Conservation (phyloP, 1,284 basidiomycete genomes). For the Garcileccinum viscosum region DNA sequence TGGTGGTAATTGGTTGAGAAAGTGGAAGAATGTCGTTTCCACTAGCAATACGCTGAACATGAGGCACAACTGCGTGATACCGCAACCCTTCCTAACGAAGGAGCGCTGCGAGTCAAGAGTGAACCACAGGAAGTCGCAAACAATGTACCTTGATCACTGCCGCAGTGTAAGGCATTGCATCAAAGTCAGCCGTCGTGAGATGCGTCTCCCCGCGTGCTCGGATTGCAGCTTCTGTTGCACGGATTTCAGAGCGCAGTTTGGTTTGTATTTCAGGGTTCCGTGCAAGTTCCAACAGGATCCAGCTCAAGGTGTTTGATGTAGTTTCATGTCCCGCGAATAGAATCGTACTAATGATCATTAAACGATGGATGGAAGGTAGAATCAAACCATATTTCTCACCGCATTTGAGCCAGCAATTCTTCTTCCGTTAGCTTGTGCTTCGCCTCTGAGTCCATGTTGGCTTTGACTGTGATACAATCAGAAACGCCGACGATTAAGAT, state of each 20-base stretch:
- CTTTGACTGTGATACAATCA: slow-evolving; percentile 48
- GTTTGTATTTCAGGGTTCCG: slow-evolving; percentile 45
- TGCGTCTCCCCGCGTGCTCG: slow-evolving; percentile 46
- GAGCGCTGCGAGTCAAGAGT: background rate
- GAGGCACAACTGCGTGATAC: slow-evolving; percentile 43
- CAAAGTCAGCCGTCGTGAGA: slow-evolving; percentile 53
- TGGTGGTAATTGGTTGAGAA: slow-evolving; percentile 45
- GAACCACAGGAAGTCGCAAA: background rate
- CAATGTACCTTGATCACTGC: slow-evolving; percentile 56
- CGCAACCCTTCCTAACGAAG: slow-evolving; percentile 45
- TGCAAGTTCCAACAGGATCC: slow-evolving; percentile 51
- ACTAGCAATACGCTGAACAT: slow-evolving; percentile 42
- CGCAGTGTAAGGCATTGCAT: slow-evolving; percentile 55
- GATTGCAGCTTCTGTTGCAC: slow-evolving; percentile 40
- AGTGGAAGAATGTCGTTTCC: slow-evolving; percentile 53
- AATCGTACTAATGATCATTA: slow-evolving; percentile 38
- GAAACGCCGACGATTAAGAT: background rate
- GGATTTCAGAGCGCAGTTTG: slow-evolving; percentile 49
- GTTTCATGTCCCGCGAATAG: slow-evolving; percentile 61
- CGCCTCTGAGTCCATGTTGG: slow-evolving; percentile 54
- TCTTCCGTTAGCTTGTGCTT: slow-evolving; percentile 52
- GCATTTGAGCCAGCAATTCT: slow-evolving; percentile 62
- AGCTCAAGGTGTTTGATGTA: slow-evolving; percentile 49
- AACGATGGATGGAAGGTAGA: background rate
- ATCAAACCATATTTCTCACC: slow-evolving; percentile 35